A percentile compares a stretch with the other conserved stretches of the same genome.
Conservation (phyloP, 495 filamentous ascomycete species). For the Xylaria sp. region DNA sequence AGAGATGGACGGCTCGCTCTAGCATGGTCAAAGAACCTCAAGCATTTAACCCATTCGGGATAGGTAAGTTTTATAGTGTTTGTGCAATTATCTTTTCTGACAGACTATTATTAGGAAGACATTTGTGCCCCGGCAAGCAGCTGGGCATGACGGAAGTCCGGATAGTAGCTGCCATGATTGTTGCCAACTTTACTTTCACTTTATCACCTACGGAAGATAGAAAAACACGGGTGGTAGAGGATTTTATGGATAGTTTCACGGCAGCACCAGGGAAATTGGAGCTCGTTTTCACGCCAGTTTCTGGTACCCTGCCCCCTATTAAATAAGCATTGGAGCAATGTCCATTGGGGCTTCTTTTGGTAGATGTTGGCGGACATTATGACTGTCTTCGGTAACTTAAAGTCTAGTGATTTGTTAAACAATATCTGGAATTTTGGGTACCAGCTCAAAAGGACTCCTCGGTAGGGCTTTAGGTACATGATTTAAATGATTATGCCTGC, state of each 20-base stretch:
- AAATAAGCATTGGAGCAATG: not conserved
- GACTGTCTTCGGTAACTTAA: too few relatives aligned
- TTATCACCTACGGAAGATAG: not conserved
- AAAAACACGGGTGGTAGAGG: conserved; percentile 2
- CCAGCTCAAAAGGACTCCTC: too few relatives aligned
- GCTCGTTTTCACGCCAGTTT: not conserved
- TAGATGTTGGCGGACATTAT: too few relatives aligned
- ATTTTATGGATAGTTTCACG: not conserved
- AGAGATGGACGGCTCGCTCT: conserved; percentile 49
- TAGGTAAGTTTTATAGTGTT: not conserved
- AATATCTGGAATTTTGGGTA: too few relatives aligned
- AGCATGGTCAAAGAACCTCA: conserved; percentile 45
- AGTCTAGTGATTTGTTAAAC: too few relatives aligned
- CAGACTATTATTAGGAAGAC: conserved; percentile 19
- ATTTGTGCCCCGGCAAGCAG: conserved; percentile 38
- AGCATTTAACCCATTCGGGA: conserved; percentile 43
- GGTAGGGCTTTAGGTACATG: too few relatives aligned
- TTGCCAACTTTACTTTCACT: conserved; percentile 21
- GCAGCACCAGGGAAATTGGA: not conserved
- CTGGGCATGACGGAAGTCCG: conserved; percentile 37
- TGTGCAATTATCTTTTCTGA: not conserved
- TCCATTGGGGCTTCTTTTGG: too few relatives aligned
- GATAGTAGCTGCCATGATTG: conserved; percentile 35
- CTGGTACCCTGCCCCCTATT: not conserved
- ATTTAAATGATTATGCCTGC: too few relatives aligned